Base-by-base conservation (phyloP, 352 stramenopile genomes). In the Pythium brachiatum region DNA sequence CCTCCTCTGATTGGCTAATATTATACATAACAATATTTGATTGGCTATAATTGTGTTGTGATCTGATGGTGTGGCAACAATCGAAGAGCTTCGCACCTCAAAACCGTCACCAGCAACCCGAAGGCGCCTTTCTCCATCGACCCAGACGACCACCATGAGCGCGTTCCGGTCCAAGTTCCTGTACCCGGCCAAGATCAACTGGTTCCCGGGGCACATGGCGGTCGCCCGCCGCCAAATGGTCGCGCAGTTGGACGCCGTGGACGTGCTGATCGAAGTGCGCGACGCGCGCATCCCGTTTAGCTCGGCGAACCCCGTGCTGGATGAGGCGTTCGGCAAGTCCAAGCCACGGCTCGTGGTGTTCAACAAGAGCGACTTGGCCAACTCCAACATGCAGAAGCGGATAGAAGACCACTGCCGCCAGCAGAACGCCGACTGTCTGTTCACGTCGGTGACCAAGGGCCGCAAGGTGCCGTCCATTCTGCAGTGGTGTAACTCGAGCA, bases 121-220 rank as follows among this genome's bases (percentile, higher is more conserved):
- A n/a, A 54, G 5, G 46, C 20, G 34, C 23, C n/a, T 36, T 4
- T 48, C 16, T 56, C 21, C 13, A 29, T 64, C 20, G 46, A 12
- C 34, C 9, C n/a, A 27, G 23, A 25, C 9, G 23, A 25, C 9
- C 54, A 61, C 32, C 15, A 89, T 92, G 79, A 88, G 72, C 53
- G 72, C 60, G 55, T 90, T 92, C 70, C 80, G 84, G 46, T 81
- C 72, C 70, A 86, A 81, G 72, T 93, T 93, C 66, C 63, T 83
- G 74, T 89, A 85, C 50, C 82, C 82, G 21, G 68, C 72, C 62
- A 91, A 93, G 73, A 86, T 95, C 54, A 95, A 95, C 60, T 95
- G 86, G 86, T 95, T 95, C 61, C 86, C 86, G 27, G 86, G 86
- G 29, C 87, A 96, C 71, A 94, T 96, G 86, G 84, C 85, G 8